Base-by-base conservation (phyloP, 2,329 filamentous ascomycete genomes). In the Sphaerulina musiva region DNA sequence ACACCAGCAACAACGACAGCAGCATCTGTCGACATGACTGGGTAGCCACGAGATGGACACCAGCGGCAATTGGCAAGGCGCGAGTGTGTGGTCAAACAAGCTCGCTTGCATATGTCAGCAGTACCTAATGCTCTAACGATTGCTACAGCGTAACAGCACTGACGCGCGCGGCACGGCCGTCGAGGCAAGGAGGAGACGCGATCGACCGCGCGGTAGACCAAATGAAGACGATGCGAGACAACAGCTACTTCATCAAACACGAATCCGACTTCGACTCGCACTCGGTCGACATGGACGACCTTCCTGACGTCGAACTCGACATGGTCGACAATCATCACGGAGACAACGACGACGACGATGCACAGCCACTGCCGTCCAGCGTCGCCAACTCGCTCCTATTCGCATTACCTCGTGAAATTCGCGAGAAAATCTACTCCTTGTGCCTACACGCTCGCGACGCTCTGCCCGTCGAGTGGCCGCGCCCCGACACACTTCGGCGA, bases 381-480 rank as follows among this genome's bases (percentile, higher is more conserved):
- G 67, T 69, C 43, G 57, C 64, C n/a, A 46, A 60, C 40, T 65
- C 61, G 44, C 58, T 59, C 10, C 61, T 71, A 32, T 70, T 71
- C 59, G 61, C 60, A 20, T 61, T 72, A 14, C 69, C 70, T 6
- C 60, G 66, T 45, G 69, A 72, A 59, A 66, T 72, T 6, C 60
- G 69, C 43, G 66, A 69, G 40, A 60, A 63, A 11, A 66, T 72
- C 46, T 72, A 68, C 54, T 48, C 57, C 17, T 62, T 63, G 46
- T 65, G 65, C 55, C 59, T 72, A 40, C 64, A 64, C 4, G 56
- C 67, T 14, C 51, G 54, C 7, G 57, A 65, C 14, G 55, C 54
- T n/a, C 46, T 65, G 43, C 60, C 61, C 39, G 59, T 70, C 11
- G 64, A 64, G 41, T 71, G 69, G 69, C 69, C 69, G 9, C 54